Evolutionary conservation across 805 yeast genomes (phyloP), one percentile per base, ranked within the genome.

Genomic region (Nakazawaea peltata): DNA sequence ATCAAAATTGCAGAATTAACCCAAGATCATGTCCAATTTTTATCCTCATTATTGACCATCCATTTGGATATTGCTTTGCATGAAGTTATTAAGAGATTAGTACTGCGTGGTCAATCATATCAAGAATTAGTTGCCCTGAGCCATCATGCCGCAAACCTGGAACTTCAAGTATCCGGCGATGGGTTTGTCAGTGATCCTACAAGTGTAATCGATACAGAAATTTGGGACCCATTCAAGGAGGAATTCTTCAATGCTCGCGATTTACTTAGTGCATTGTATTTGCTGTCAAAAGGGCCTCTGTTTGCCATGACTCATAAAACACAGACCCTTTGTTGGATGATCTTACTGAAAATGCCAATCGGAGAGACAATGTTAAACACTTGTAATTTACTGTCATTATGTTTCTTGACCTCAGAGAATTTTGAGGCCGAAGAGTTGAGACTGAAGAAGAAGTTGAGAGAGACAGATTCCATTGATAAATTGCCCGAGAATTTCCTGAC

Each of bases 171-270:
- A 9, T n/a, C 28, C 13, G 13, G n/a, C 4, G 26, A 30, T 4
- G 41, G 35, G 3, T 32, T 11, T 4, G 17, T 31, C 6, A 22
- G 17, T 8, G 40, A 39, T 16, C 33, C 36, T 4, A 9, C 59
- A 64, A 48, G 71, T 65, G 26, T 7, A 3, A 12, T 36, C 15
- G 39, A 36, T n/a, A 30, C n/a, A 7, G 69, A 66, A 33, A 72
- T 75, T 2, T 81, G 84, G 83, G 77, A 72, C 36, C 81, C 80
- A 3, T 87, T 83, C 52, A 63, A 77, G 25, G 84, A 81, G 39
- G 95, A 86, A 47, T 70, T 81, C 42, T 78, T 87, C 53, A 74
- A 77, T 37, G 80, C 85, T 2, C 67, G 90, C 55, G 95, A 87
- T 46, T 49, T 84, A 38, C 72, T 78, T 44, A 76, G 83, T 3